Evolutionary conservation across 2,329 filamentous ascomycete genomes (phyloP), one percentile per base, ranked within the genome.

Genomic region (Mollisia scopiformis): DNA sequence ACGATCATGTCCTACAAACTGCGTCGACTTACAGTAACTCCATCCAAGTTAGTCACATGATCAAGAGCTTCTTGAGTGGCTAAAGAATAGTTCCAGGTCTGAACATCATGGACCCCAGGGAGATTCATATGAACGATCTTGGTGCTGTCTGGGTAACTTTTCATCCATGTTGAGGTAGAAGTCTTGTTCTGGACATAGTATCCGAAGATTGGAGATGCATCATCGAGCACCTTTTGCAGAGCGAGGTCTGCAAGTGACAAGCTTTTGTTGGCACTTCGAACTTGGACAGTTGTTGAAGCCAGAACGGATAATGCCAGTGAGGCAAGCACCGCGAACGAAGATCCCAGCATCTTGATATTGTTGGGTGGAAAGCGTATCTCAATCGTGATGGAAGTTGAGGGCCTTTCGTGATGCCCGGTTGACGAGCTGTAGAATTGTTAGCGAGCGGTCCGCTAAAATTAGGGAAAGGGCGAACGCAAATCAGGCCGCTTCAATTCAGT

Each of bases 21-120:
- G n/a, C n/a, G n/a, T n/a, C n/a, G n/a, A n/a, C n/a, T n/a, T n/a
- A n/a, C n/a, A n/a, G 65, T 61, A 19, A 73, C 69, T 25, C 75
- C 73, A 49, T 75, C 76, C 39, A 80, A 73, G 14, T 74, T 69
- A 7, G 78, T 79, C 33, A 80, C 72, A 25, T 73, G 73, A 3
- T 69, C 50, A 3, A 82, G 69, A 1, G 70, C 59, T 37, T 78
- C 68, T 64, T 81, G 79, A 0, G 78, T 80, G 0, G 71, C 70
- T 25, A 73, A 70, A 11, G 72, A 76, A 66, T 82, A 83, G 68
- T 82, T 82, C 81, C 81, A 83, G 0, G 81, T 83, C 2, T 78
- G 76, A 3, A 77, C 75, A 66, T 84, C 81, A 69, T 84, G 81
- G 3, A 75, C 77, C 1, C 81, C 82, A 2, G 81, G 81, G 39